Percentiles rank a stretch among this genome's conserved stretches.
Conservation (phyloP, 495 filamentous ascomycete species). For the Sabuloglossum arenarium region DNA sequence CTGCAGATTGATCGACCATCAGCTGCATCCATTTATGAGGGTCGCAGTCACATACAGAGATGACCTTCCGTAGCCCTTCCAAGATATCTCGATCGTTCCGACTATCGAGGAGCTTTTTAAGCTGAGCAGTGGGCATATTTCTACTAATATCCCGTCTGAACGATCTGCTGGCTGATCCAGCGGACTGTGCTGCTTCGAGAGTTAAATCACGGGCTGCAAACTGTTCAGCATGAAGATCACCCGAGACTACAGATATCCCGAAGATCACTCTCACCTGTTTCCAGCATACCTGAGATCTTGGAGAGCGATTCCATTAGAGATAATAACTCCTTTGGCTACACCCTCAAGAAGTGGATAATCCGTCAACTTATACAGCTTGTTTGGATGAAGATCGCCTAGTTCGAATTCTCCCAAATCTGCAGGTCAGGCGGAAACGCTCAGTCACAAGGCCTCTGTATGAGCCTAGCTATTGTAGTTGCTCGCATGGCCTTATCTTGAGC, state of each 20-base stretch:
- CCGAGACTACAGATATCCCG: neutral
- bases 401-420: too few relatives aligned
- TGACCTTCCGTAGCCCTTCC: slow-evolving; percentile 77
- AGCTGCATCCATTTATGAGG: neutral
- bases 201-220: slow-evolving; percentile 75
- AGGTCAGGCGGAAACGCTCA: too few relatives aligned
- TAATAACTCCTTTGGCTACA: too few relatives aligned
- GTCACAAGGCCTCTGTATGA: too few relatives aligned
- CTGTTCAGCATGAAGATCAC: slow-evolving; percentile 11
- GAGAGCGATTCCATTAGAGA: slow-evolving; percentile 82
- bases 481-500: too few relatives aligned
- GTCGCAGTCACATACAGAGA: slow-evolving; percentile 37
- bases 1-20: slow-evolving; percentile 24
- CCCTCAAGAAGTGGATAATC: too few relatives aligned
- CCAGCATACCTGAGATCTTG: slow-evolving; percentile 75
- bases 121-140: slow-evolving; percentile 34
- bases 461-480: too few relatives aligned
- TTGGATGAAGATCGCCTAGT: too few relatives aligned
- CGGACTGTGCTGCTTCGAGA: slow-evolving; percentile 80
- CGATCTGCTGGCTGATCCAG: slow-evolving; percentile 25
- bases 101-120: slow-evolving; percentile 88
- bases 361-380: neutral
- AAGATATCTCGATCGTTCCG: slow-evolving; percentile 83
- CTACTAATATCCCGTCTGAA: slow-evolving; percentile 22
- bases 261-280: slow-evolving; percentile 44